A percentile compares a stretch with the other conserved stretches of the same genome.
phyloP scores from a whole-genome alignment of 176 grass and related monocot genomes.

The Saccharum officinarum region DNA sequence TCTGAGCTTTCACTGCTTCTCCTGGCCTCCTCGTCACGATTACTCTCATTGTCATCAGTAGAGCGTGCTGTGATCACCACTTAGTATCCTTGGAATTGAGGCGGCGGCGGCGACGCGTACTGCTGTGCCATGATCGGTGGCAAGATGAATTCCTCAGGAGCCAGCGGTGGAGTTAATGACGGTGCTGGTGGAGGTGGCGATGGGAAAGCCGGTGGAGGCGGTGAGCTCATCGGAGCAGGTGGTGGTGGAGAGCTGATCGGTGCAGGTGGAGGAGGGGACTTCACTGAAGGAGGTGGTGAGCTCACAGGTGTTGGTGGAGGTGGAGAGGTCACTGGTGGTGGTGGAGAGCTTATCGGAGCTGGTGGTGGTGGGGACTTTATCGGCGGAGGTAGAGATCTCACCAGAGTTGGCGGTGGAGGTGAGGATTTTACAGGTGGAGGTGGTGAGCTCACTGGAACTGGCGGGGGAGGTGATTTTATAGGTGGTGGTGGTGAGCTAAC shows the following conservation, averaged over 20 bases:
- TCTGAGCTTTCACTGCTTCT: background rate
- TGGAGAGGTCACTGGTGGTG: background rate
- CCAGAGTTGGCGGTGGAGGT: background rate
- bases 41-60: background rate
- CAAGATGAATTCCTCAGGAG: slow-evolving; percentile 9
- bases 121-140: slow-evolving; percentile 29
- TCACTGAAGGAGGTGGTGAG: background rate
- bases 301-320: background rate
- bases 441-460: too few species aligned
- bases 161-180: slow-evolving; percentile 8
- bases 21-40: background rate
- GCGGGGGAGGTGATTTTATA: background rate
- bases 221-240: background rate
- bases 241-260: background rate
- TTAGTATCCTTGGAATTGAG: slow-evolving; percentile 58
- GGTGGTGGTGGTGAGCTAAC: slow-evolving; percentile 30
- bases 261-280: background rate
- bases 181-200: background rate
- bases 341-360: background rate
- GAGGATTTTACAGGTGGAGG: background rate
- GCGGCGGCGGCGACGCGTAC: slow-evolving; percentile 44
- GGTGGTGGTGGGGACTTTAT: slow-evolving; percentile 2
- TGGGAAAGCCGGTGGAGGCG: background rate
- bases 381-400: background rate
- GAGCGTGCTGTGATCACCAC: too few species aligned